A percentile compares a stretch with the other conserved stretches of the same genome.
phyloP scores from a whole-genome alignment of 306 rosid species.

The Castanospermum australe region DNA sequence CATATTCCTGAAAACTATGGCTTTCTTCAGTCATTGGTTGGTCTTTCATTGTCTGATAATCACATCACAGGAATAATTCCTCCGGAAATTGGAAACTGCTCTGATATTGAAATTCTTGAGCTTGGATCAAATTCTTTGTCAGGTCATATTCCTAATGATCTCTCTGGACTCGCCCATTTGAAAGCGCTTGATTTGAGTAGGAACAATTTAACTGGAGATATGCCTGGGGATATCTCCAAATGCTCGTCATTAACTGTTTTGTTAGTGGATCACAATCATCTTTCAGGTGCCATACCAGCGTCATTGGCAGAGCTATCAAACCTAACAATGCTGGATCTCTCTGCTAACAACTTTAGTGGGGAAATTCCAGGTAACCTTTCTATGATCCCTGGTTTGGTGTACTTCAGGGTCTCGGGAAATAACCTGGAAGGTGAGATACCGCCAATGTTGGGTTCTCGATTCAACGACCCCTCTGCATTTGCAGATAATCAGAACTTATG shows the following conservation, averaged over 20 bases:
- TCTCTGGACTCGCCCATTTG: slow-evolving; percentile 62
- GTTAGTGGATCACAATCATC: slow-evolving; percentile 56
- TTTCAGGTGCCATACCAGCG: slow-evolving; percentile 68
- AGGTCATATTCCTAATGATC: slow-evolving; percentile 63
- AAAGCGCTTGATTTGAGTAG: slow-evolving; percentile 66
- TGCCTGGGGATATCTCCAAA: slow-evolving; percentile 72
- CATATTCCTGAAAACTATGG: slow-evolving; percentile 79
- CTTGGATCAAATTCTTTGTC: slow-evolving; percentile 59
- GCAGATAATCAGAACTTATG: slow-evolving; percentile 60
- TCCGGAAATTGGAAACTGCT: slow-evolving; percentile 75
- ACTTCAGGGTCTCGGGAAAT: slow-evolving; percentile 77
- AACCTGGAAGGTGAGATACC: slow-evolving; percentile 81
- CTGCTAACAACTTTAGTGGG: slow-evolving; percentile 77
- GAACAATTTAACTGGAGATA: slow-evolving; percentile 70
- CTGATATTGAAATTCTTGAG: slow-evolving; percentile 62
- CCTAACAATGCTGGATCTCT: slow-evolving; percentile 67
- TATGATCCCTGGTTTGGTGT: slow-evolving; percentile 45
- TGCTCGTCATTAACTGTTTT: slow-evolving; percentile 57
- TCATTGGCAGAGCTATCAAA: slow-evolving; percentile 57
- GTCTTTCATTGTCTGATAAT: slow-evolving; percentile 72
- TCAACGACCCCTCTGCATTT: slow-evolving; percentile 60
- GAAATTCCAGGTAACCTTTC: slow-evolving; percentile 61
- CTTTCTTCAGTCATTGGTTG: slow-evolving; percentile 64
- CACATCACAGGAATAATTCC: slow-evolving; percentile 65
- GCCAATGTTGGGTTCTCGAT: slow-evolving; percentile 54